Base-by-base conservation (phyloP, 352 stramenopile species). In the Globisporangium splendens region DNA sequence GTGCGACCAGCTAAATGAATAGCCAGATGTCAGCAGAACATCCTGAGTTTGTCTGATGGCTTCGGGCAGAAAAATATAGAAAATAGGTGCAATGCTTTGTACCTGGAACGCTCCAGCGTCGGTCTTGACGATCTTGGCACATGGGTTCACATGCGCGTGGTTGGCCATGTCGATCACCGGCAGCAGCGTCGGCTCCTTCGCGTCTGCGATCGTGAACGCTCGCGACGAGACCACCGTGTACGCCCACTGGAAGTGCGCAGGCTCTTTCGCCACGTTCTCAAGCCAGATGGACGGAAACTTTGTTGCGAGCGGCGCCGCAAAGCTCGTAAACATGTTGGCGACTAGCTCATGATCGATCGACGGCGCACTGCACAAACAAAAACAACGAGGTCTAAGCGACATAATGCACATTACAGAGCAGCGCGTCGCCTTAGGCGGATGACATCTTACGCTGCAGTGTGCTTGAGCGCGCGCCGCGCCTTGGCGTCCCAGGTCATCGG, bases 151-250 rank as follows among this genome's bases (percentile, higher is more conserved):
- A 13, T 61, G 61, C 11, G 77, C 67, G 54, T 91, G 79, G 67
- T 91, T 91, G 22, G 77, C 81, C 81, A 91, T 91, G 56, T 91
- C 79, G 55, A 91, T 91, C 14, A 89, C 79, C 1, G 81, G 81
- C 20, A 91, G 63, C 12, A 91, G 51, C 41, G 79, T 88, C 42
- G 79, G 79, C 43, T 88, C 79, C 18, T 62, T 59, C 10, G 20
- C 55, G 51, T 62, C 62, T 17, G 52, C 53, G 56, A 75, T 47
- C 20, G 63, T 75, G 47, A 86, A 86, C 15, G 81, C 81, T 50
- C 81, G 70, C 24, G 81, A 91, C 4, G 75, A 87, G n/a, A 91
- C 73, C 8, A 88, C 72, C 8, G 72, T 61, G 65, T 88, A 89
- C 10, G 81, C 81, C 81, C 81, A 91, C 15, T 70, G 61, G 46